Evolutionary conservation across 2,329 filamentous ascomycete species (phyloP).

Genomic region (Rhynchosporium secalis): DNA sequence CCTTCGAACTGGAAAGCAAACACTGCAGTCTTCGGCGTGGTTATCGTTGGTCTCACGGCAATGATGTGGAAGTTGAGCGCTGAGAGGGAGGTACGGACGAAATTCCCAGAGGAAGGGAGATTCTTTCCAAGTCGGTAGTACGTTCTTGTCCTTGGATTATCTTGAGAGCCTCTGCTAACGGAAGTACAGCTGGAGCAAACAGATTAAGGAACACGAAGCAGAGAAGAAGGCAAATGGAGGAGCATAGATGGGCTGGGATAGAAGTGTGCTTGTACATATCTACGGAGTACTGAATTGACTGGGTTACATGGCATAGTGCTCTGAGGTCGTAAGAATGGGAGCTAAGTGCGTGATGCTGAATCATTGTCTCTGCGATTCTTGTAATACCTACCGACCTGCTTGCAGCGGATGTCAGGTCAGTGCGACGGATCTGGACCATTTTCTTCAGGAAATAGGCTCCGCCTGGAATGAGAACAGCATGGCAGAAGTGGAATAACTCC

Average conservation of each 20-base stretch:
- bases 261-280: conserved; percentile 35
- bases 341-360: not conserved
- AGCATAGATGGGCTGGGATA: conserved; percentile 16
- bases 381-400: too few relatives aligned
- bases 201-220: conserved; percentile 68
- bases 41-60: conserved; percentile 67
- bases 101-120: conserved; percentile 72
- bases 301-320: not conserved
- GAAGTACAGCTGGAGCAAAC: conserved; percentile 63
- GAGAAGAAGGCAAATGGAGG: conserved; percentile 45
- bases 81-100: conserved; percentile 69
- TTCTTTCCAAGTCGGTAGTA: conserved; percentile 87
- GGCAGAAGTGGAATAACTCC: too few relatives aligned
- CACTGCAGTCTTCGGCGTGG: conserved; percentile 72
- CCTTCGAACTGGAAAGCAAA: conserved; percentile 94
- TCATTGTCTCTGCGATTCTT: not conserved
- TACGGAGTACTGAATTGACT: conserved; percentile 31
- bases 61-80: conserved; percentile 72
- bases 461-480: too few relatives aligned
- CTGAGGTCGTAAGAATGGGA: not conserved
- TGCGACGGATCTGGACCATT: too few relatives aligned
- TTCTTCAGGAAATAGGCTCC: too few relatives aligned
- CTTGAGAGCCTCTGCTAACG: conserved; percentile 35
- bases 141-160: conserved; percentile 41
- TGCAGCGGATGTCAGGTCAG: too few relatives aligned